These are phyloP conservation scores for Gaeumannomyces tritici DNA, from an alignment of 2,329 filamentous ascomycete genomes.

Conservation along the genomic window DNA sequence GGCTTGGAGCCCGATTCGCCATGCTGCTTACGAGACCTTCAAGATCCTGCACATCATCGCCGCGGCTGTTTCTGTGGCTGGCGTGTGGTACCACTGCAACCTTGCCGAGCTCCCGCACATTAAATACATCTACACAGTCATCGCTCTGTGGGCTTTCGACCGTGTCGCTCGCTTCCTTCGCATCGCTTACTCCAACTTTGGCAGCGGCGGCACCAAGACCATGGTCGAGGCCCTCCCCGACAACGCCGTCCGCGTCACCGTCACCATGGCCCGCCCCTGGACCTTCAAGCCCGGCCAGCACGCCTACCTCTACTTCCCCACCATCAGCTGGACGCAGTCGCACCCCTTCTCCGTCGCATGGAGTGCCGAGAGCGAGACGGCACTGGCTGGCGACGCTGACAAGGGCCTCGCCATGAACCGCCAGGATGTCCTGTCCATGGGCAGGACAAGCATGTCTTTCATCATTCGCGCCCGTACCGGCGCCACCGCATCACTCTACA, in stretches of 20 bases:
- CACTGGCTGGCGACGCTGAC: slow-evolving; percentile 15
- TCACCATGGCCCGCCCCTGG: slow-evolving; percentile 70
- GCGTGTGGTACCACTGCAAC: slow-evolving; percentile 58
- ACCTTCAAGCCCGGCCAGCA: slow-evolving; percentile 66
- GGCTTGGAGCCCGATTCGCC: slow-evolving; percentile 60
- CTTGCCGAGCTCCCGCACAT: slow-evolving; percentile 45
- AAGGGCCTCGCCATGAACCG: slow-evolving; percentile 51
- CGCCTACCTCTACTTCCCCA: slow-evolving; percentile 69
- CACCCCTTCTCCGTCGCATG: slow-evolving; percentile 75
- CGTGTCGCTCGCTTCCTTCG: slow-evolving; percentile 49
- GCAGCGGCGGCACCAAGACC: slow-evolving; percentile 55
- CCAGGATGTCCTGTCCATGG: slow-evolving; percentile 45
- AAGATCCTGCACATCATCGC: slow-evolving; percentile 61
- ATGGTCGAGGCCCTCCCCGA: slow-evolving; percentile 68
- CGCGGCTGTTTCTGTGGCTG: slow-evolving; percentile 49
- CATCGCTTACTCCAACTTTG: slow-evolving; percentile 57
- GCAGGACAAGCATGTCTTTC: slow-evolving; percentile 59
- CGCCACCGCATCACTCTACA: slow-evolving; percentile 61
- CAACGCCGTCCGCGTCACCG: slow-evolving; percentile 63
- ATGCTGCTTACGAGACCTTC: slow-evolving; percentile 74
- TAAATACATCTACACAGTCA: slow-evolving; percentile 48
- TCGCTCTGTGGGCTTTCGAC: slow-evolving; percentile 60
- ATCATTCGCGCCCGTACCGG: slow-evolving; percentile 66
- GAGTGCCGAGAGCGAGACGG: slow-evolving; percentile 54
- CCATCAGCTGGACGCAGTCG: slow-evolving; percentile 61